A percentile compares a stretch with the other conserved stretches of the same genome.
phyloP scores from a whole-genome alignment of 2,329 filamentous ascomycete species.

The Thielaviopsis musarum region DNA sequence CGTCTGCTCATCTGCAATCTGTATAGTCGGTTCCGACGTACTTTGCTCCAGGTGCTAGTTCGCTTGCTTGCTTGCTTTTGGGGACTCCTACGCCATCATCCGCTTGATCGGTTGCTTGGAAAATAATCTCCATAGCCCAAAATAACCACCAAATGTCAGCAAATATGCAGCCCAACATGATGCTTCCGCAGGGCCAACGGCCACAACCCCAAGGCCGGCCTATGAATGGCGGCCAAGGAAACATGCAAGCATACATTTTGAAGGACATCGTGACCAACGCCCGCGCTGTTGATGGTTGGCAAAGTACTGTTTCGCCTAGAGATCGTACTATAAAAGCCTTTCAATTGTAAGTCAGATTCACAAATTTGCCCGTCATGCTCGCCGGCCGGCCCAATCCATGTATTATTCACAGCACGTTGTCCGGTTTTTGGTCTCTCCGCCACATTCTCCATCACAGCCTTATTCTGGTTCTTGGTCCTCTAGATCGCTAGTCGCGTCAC shows the following conservation, averaged over 20 bases:
- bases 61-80: no score
- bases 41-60: no score
- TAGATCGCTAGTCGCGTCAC: no score
- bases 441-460: no score
- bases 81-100: no score
- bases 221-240: conserved; percentile 16
- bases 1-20: no score
- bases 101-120: no score
- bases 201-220: conserved; percentile 22
- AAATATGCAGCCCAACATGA: conserved; percentile 39
- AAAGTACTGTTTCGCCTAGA: conserved; percentile 20
- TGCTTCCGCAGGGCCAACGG: conserved; percentile 26
- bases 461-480: no score
- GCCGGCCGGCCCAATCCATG: not conserved
- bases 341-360: conserved; percentile 23
- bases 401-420: not conserved
- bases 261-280: conserved; percentile 22
- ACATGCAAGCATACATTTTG: conserved; percentile 25
- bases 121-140: no score
- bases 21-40: no score
- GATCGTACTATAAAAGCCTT: conserved; percentile 28
- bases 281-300: conserved; percentile 23
- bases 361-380: no score
- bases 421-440: no score
- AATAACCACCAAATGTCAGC: conserved; percentile 30